Evolutionary conservation across 164 flowering plant genomes (phyloP).

Genomic region (Nymphaea colorata): DNA sequence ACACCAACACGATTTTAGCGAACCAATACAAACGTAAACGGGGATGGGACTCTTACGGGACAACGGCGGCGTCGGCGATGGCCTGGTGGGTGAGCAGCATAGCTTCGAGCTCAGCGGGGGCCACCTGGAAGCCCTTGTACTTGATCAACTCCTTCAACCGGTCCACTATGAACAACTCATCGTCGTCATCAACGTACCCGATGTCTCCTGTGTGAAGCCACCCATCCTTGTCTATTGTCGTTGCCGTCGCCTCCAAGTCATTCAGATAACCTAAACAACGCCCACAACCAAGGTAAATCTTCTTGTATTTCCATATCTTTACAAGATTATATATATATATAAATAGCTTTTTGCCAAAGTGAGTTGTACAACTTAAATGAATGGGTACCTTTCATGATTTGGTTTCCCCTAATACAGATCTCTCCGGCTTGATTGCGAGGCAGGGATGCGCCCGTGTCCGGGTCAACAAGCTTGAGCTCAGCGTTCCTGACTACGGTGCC

Average conservation of each 20-base stretch:
- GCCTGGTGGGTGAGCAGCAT: slow-evolving; percentile 50
- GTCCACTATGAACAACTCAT: slow-evolving; percentile 87
- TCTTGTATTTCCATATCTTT: background rate
- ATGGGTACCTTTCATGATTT: slow-evolving; percentile 84
- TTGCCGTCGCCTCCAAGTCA: slow-evolving; percentile 61
- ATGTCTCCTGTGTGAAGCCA: slow-evolving; percentile 96
- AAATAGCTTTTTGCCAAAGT: no score
- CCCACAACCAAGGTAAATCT: background rate
- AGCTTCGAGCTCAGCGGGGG: slow-evolving; percentile 96
- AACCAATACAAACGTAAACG: no score
- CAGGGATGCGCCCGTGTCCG: slow-evolving; percentile 50
- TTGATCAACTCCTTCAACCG: slow-evolving; percentile 83
- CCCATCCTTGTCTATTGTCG: slow-evolving; percentile 76
- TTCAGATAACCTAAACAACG: slow-evolving; percentile 59
- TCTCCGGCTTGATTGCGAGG: slow-evolving; percentile 82
- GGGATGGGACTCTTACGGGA: slow-evolving; percentile 37
- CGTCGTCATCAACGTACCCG: slow-evolving; percentile 78
- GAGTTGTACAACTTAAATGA: no score
- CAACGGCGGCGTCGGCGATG: slow-evolving; percentile 85
- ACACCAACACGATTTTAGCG: background rate
- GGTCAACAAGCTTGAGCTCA: slow-evolving; percentile 76
- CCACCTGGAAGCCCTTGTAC: slow-evolving; percentile 91
- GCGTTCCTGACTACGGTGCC: slow-evolving; percentile 92
- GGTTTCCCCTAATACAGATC: slow-evolving; percentile 84
- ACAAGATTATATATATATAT: no score